Percentiles rank a stretch among this genome's conserved stretches.
Conservation (phyloP, 208 protist species). For the Vickermania spadyakhi region DNA sequence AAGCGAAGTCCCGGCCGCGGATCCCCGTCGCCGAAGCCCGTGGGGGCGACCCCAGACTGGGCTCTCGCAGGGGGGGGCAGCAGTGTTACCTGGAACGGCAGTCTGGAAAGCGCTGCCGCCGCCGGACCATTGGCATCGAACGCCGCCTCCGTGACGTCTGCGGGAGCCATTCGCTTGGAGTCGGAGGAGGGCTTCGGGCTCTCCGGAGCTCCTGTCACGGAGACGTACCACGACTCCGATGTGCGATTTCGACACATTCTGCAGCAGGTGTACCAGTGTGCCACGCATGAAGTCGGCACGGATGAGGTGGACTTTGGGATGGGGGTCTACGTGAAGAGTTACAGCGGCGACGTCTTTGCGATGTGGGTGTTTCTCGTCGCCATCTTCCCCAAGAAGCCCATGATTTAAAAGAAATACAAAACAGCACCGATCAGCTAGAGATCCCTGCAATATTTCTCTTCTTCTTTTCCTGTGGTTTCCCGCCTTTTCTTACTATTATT, state of each 20-base stretch:
- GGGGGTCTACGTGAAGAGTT: conserved; percentile 73
- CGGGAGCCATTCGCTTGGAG: not conserved
- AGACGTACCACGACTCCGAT: conserved; percentile 36
- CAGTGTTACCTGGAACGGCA: not conserved
- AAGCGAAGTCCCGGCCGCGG: not conserved
- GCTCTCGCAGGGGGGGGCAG: not conserved
- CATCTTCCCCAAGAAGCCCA: conserved; percentile 20
- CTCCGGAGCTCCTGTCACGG: conserved; percentile 53
- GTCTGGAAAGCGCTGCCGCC: not conserved
- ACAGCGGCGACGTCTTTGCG: conserved; percentile 62
- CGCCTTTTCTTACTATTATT: too few relatives aligned
- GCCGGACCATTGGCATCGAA: too few relatives aligned
- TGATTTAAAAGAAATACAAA: too few relatives aligned
- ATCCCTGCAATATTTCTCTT: too few relatives aligned
- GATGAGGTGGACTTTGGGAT: conserved; percentile 58
- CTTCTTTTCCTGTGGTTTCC: too few relatives aligned
- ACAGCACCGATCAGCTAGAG: too few relatives aligned
- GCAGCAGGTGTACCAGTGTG: conserved; percentile 59
- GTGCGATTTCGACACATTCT: conserved; percentile 35
- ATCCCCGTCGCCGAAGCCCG: too few relatives aligned
- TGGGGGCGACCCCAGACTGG: too few relatives aligned
- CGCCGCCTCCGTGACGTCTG: not conserved
- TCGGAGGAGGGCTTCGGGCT: conserved; percentile 13
- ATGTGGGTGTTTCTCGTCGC: conserved; percentile 76
- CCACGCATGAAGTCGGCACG: conserved; percentile 71